Percentiles rank a stretch among this genome's conserved stretches.
Conservation (phyloP, 1,139 yeast genomes). For the Pichia sp. region DNA sequence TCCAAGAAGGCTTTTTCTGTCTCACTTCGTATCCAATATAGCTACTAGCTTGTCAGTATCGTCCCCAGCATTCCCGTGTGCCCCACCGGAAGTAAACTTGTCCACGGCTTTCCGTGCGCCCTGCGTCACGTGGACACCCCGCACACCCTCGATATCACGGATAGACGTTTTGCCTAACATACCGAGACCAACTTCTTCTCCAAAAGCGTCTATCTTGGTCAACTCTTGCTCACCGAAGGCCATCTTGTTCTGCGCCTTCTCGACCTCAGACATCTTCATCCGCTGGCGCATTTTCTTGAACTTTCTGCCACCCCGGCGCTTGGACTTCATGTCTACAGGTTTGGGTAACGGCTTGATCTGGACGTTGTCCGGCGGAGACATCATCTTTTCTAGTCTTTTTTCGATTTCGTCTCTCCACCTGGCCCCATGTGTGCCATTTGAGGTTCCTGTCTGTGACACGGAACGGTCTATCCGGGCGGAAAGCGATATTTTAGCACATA, state of each 20-base stretch:
- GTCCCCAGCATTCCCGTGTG: background rate
- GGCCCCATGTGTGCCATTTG: slow-evolving; percentile 32
- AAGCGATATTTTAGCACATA: slow-evolving; percentile 73
- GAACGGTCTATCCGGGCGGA: slow-evolving; percentile 77
- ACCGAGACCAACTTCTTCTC: slow-evolving; percentile 81
- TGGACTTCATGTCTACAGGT: slow-evolving; percentile 74
- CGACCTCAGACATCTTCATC: slow-evolving; percentile 73
- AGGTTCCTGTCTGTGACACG: background rate
- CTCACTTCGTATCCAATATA: background rate
- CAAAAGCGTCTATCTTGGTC: slow-evolving; percentile 57
- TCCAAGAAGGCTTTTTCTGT: too few species aligned
- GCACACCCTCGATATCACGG: slow-evolving; percentile 36
- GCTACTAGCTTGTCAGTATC: background rate
- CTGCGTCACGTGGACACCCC: slow-evolving; percentile 49
- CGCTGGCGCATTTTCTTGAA: slow-evolving; percentile 77
- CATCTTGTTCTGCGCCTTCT: slow-evolving; percentile 80
- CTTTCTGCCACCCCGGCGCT: slow-evolving; percentile 82
- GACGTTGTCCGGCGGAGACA: slow-evolving; percentile 70
- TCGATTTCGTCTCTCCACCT: slow-evolving; percentile 57
- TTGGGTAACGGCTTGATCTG: slow-evolving; percentile 75
- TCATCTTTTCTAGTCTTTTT: slow-evolving; percentile 62
- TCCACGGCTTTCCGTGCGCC: slow-evolving; percentile 45
- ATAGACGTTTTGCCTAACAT: slow-evolving; percentile 47
- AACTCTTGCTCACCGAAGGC: slow-evolving; percentile 75
- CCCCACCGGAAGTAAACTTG: slow-evolving; percentile 12